These are phyloP conservation scores for Globisporangium irregulare DNA, from an alignment of 352 stramenopile genomes.

Conservation along the genomic window DNA sequence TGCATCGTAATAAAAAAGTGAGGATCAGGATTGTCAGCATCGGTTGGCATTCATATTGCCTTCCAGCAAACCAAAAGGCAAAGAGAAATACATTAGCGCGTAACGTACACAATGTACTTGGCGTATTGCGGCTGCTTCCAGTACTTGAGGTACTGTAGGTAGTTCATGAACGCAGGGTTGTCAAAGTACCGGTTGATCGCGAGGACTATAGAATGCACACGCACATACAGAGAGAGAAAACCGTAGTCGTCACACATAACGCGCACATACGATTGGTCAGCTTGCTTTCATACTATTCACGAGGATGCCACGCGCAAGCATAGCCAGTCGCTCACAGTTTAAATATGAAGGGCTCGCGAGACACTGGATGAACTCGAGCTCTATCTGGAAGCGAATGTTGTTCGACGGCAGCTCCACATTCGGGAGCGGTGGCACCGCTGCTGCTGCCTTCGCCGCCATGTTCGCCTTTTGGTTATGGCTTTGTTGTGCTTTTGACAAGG, in stretches of 20 bases:
- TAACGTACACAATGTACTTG: constrained; percentile 84
- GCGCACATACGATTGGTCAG: not conserved
- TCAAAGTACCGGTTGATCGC: constrained; percentile 92
- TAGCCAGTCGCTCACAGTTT: constrained; percentile 56
- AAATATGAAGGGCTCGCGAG: constrained; percentile 87
- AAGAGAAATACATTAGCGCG: constrained; percentile 1
- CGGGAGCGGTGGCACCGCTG: constrained; percentile 2
- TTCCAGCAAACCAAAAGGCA: not conserved
- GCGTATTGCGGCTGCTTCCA: constrained; percentile 91
- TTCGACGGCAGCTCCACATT: constrained; percentile 77
- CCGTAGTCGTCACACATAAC: not conserved
- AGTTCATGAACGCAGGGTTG: constrained; percentile 87
- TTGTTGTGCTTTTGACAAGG: too few relatives aligned
- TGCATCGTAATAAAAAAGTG: constrained; percentile 10
- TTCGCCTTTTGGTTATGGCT: not conserved
- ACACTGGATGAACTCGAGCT: constrained; percentile 93
- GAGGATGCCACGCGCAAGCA: not conserved
- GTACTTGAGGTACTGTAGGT: constrained; percentile 91
- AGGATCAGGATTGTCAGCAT: not conserved
- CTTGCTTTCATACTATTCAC: not conserved
- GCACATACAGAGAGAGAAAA: not conserved
- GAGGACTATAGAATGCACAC: constrained; percentile 44
- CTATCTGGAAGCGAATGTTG: constrained; percentile 90
- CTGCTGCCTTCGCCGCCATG: constrained; percentile 4
- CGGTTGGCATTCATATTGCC: not conserved